Evolutionary conservation across 495 filamentous ascomycete species (phyloP), one percentile per base, ranked within the genome.

Genomic region (Penicillium pancosmium): DNA sequence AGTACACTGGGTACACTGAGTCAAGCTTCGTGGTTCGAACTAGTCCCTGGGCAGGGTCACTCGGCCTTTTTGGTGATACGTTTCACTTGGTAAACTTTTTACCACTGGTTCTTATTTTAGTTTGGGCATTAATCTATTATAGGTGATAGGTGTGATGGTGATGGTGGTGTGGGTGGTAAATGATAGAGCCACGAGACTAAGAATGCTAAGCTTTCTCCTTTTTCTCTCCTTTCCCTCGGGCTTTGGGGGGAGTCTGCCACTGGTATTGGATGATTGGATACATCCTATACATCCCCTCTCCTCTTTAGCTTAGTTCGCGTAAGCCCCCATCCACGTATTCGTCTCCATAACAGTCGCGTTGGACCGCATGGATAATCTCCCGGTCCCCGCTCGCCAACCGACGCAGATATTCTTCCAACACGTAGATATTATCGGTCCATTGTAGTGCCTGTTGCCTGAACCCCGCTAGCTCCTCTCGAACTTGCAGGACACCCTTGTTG

Each of bases 271-370:
- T 23, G 23, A 31, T 31, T 31, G 27, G 27, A 31, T 31, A 8
- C 4, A 31, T 31, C 27, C 27, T 9, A 9, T 31, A 31, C 27
- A 21, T 31, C 27, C 27, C 27, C 27, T 31, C 27, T 31, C 27
- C 27, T 31, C 27, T 31, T 31, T 31, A 31, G 27, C 27, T 31
- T 31, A 74, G 50, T 41, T 88, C 86, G 49, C 73, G 74, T 64
- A 89, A 72, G 9, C 85, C 83, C 16, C 85, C 86, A 57, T 86
- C 79, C 57, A 83, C 80, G 66, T 86, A 88, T 58, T 89, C 85
- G 13, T 79, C 78, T 21, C 86, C 87, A 66, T 88, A 90, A 62
- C 78, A 80, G 43, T 77, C 71, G 49, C 75, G 76, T 74, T 81
- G 81, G 12, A 90, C 65, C n/a, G 66, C 66, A 3, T 72, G 69